Evolutionary conservation across 2,329 filamentous ascomycete genomes (phyloP), one percentile per base, ranked within the genome.

Genomic region (Diaporthe australafricana): DNA sequence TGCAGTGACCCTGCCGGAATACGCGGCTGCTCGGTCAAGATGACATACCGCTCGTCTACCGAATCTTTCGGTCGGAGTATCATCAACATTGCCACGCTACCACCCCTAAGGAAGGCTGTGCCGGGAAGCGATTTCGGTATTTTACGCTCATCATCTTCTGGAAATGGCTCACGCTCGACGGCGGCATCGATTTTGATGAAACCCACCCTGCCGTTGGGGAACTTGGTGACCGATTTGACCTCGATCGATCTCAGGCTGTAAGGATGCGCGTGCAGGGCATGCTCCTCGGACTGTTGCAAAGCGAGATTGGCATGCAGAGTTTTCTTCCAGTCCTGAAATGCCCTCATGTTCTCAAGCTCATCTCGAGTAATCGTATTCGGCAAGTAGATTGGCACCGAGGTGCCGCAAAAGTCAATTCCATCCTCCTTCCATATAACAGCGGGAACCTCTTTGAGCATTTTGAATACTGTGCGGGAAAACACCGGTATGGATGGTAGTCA

Each of bases 61-160:
- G 76, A 79, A 76, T 90, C 87, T 55, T 88, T 85, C 0, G 88
- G 88, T 6, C 87, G 75, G 5, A 89, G 83, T 76, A 89, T 84
- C 38, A 89, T 84, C 9, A 91, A 83, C 85, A 91, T 88, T 27
- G 85, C 89, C 55, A 91, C 89, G 76, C 85, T 88, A n/a, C 88
- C 85, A 0, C 90, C 90, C 38, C 90, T 85, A 2, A 92, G 83
- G 72, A 91, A 88, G 0, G 89, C 83, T 1, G 82, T 82, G 2
- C 87, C 88, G 0, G 89, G 88, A 0, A 91, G 82, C 0, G 75
- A 78, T 32, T 62, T 52, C 1, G 67, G 4, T 1, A 32, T 30
- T 14, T 16, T 16, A 1, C 14, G 20, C 14, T 38, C 4, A 2
- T 38, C 12, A 17, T 68, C 52, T 5, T 8, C 50, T 1, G 50